These are phyloP conservation scores for Prasinococcaceae sp. DNA, from an alignment of 139 green algal species.

Conservation along the genomic window DNA sequence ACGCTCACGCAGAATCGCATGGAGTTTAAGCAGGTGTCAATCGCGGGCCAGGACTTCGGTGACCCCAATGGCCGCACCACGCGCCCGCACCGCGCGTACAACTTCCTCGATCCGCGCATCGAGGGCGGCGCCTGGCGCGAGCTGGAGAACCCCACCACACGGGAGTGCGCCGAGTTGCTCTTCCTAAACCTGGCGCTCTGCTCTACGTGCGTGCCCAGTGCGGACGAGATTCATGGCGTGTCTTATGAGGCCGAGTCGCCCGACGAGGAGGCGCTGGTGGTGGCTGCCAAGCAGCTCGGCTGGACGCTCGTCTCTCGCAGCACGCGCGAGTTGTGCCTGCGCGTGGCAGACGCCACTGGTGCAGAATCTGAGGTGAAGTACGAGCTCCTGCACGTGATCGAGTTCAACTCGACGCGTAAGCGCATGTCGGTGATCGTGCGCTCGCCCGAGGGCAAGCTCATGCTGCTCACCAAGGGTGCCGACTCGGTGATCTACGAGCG, in stretches of 20 bases:
- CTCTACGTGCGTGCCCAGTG: too few species aligned
- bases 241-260: constrained; percentile 56
- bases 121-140: neutral
- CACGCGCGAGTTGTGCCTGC: neutral
- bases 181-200: too few species aligned
- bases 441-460: constrained; percentile 35
- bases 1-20: constrained; percentile 55
- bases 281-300: constrained; percentile 65
- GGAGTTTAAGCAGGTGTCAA: constrained; percentile 82
- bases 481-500: constrained; percentile 63
- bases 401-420: constrained; percentile 61
- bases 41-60: constrained; percentile 62
- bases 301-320: constrained; percentile 11
- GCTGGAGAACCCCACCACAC: too few species aligned
- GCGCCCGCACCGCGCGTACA: too few species aligned
- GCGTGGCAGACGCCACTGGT: neutral
- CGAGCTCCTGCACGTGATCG: constrained; percentile 74
- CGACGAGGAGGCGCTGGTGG: constrained; percentile 89
- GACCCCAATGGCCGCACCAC: too few species aligned
- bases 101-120: neutral
- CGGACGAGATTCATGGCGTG: too few species aligned
- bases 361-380: constrained; percentile 23
- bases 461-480: constrained; percentile 79
- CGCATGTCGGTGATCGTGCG: constrained; percentile 56
- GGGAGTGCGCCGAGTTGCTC: too few species aligned